Percentiles rank a stretch among this genome's conserved stretches.
Conservation (phyloP, 176 grass and related monocot species). For the Carex kokanica region DNA sequence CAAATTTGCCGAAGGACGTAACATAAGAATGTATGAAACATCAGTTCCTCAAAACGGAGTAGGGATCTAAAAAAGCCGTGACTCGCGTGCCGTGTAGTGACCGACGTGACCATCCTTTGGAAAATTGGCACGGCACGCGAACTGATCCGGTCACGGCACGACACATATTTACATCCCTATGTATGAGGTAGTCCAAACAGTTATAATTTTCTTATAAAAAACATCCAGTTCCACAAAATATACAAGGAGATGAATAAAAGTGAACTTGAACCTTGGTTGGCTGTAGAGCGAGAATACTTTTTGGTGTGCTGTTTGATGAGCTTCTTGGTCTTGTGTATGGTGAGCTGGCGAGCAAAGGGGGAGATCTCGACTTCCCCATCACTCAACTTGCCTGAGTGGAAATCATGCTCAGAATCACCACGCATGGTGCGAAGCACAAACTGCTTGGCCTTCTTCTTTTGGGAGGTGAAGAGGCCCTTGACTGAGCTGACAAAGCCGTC, state of each 20-base stretch:
- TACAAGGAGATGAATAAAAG: background rate
- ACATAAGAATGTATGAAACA: background rate
- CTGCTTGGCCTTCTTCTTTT: constrained; percentile 70
- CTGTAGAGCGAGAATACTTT: constrained; percentile 54
- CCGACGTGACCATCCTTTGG: no score
- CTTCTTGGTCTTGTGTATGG: constrained; percentile 86
- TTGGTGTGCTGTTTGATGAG: constrained; percentile 82
- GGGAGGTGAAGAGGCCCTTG: constrained; percentile 85
- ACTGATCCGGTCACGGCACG: no score
- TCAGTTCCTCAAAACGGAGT: background rate
- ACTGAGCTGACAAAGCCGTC: constrained; percentile 90
- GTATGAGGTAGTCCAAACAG: background rate
- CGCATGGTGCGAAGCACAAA: constrained; percentile 93
- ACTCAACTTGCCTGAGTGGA: constrained; percentile 67
- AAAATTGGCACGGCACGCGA: no score
- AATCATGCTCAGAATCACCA: constrained; percentile 66
- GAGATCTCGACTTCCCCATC: constrained; percentile 83
- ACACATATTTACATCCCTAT: no score
- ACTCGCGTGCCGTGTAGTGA: no score
- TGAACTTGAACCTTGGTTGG: constrained; percentile 44
- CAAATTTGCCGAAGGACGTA: background rate
- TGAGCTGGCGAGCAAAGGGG: constrained; percentile 91
- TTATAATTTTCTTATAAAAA: background rate
- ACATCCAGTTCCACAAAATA: background rate
- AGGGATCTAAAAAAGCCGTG: no score